Evolutionary conservation across 1,284 basidiomycete genomes (phyloP).

Genomic region (Pseudozyma sp.): DNA sequence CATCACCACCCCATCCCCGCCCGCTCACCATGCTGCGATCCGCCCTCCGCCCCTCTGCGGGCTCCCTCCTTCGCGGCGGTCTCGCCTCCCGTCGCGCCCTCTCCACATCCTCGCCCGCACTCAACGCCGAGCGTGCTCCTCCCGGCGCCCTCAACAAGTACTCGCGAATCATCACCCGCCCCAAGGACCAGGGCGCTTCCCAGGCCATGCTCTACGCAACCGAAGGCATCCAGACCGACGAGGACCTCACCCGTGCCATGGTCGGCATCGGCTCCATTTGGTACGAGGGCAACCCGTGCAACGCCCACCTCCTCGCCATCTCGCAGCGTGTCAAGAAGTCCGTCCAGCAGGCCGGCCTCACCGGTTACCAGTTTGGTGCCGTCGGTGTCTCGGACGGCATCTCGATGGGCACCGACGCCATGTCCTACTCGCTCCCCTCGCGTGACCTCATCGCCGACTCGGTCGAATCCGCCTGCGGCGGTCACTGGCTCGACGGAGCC

Average conservation of each 20-base stretch:
- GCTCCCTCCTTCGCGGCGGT: conserved; percentile 25
- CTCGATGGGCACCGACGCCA: conserved; percentile 67
- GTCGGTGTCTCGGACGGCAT: conserved; percentile 69
- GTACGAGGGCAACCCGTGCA: conserved; percentile 69
- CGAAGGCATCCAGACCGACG: conserved; percentile 61
- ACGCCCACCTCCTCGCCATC: conserved; percentile 65
- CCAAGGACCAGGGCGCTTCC: conserved; percentile 67
- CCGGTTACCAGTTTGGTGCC: conserved; percentile 66
- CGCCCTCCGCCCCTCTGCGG: conserved; percentile 23
- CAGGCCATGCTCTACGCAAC: conserved; percentile 69
- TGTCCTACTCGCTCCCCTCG: conserved; percentile 67
- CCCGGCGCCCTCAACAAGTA: conserved; percentile 64
- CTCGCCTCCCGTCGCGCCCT: conserved; percentile 28
- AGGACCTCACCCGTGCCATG: conserved; percentile 66
- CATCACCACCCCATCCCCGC: background rate
- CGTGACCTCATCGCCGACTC: conserved; percentile 67
- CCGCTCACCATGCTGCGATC: conserved; percentile 27
- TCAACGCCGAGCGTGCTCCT: conserved; percentile 40
- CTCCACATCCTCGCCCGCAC: conserved; percentile 26
- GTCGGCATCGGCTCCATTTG: conserved; percentile 66
- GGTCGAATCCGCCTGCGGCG: conserved; percentile 65
- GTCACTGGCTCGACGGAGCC: conserved; percentile 67
- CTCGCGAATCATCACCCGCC: conserved; percentile 64
- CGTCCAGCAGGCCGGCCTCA: conserved; percentile 62
- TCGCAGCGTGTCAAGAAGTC: conserved; percentile 63